Percentiles rank a stretch among this genome's conserved stretches.
Conservation (phyloP, 31 red algal genomes). For the Endocladia muricata region DNA sequence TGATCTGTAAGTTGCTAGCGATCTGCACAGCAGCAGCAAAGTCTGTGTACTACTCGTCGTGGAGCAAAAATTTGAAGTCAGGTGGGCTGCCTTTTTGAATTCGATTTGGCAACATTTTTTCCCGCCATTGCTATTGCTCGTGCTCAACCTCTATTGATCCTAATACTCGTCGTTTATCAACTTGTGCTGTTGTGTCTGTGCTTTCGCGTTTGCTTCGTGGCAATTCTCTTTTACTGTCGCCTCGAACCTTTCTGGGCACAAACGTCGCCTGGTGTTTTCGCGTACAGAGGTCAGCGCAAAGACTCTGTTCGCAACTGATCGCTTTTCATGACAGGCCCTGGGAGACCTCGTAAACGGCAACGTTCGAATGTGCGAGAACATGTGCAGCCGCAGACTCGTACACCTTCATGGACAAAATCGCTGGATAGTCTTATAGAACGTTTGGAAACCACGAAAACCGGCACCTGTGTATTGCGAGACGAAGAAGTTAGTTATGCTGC, state of each 20-base stretch:
- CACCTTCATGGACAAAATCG: conserved; percentile 14
- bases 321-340: conserved; percentile 6
- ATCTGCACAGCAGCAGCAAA: conserved; percentile 6
- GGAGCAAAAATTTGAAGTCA: too few species aligned
- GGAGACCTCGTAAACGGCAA: background rate
- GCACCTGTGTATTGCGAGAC: conserved; percentile 26
- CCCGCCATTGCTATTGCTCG: too few species aligned
- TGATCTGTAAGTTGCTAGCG: conserved; percentile 44
- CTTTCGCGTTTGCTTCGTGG: too few species aligned
- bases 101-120: conserved; percentile 57
- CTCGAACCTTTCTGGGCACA: too few species aligned
- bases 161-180: too few species aligned
- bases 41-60: too few species aligned
- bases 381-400: background rate
- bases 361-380: background rate
- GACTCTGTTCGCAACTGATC: too few species aligned
- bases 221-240: too few species aligned
- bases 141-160: too few species aligned
- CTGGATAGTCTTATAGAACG: conserved; percentile 40
- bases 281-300: too few species aligned
- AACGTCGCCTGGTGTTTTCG: too few species aligned
- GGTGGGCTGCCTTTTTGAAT: conserved; percentile 48
- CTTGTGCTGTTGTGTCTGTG: too few species aligned
- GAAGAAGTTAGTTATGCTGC: conserved; percentile 24
- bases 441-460: conserved; percentile 12